A percentile compares a stretch with the other conserved stretches of the same genome.
phyloP scores from a whole-genome alignment of 805 yeast genomes.

The Schizosaccharomyces cryophilus region DNA sequence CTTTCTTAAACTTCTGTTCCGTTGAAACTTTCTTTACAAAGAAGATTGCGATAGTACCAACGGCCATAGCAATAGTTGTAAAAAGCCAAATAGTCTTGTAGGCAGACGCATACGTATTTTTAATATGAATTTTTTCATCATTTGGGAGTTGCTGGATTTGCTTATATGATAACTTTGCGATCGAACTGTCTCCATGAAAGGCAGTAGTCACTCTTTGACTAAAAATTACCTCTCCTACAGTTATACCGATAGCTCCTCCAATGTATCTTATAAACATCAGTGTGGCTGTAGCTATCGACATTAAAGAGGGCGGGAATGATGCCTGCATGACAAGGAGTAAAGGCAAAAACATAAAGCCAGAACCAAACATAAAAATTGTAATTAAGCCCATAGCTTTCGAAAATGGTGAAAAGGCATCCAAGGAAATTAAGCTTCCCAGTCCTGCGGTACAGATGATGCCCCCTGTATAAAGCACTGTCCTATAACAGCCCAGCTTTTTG shows the following conservation, averaged over 20 bases:
- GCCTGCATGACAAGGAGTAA: slow-evolving; percentile 12
- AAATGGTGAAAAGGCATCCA: slow-evolving; percentile 7
- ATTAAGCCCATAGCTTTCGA: background rate
- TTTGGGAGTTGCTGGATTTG: background rate
- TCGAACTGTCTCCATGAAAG: background rate
- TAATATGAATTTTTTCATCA: too few species aligned
- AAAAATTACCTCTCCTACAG: slow-evolving; percentile 11
- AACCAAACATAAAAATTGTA: slow-evolving; percentile 20
- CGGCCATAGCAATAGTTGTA: too few species aligned
- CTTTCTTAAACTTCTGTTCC: too few species aligned
- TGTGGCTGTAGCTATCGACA: slow-evolving; percentile 13
- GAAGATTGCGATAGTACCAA: too few species aligned
- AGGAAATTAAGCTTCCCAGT: slow-evolving; percentile 18
- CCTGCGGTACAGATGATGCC: slow-evolving; percentile 21
- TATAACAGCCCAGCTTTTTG: slow-evolving; percentile 16
- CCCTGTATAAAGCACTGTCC: slow-evolving; percentile 11
- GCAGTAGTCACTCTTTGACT: background rate
- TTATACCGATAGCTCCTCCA: slow-evolving; percentile 14
- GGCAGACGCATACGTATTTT: too few species aligned
- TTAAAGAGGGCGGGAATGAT: slow-evolving; percentile 11
- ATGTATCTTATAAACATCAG: slow-evolving; percentile 12
- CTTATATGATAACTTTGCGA: background rate
- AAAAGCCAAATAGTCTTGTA: too few species aligned
- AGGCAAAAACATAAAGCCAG: slow-evolving; percentile 24
- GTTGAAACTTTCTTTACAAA: too few species aligned